phyloP scores from a whole-genome alignment of 306 rosid species.

The Vigna reflexopilosa region DNA sequence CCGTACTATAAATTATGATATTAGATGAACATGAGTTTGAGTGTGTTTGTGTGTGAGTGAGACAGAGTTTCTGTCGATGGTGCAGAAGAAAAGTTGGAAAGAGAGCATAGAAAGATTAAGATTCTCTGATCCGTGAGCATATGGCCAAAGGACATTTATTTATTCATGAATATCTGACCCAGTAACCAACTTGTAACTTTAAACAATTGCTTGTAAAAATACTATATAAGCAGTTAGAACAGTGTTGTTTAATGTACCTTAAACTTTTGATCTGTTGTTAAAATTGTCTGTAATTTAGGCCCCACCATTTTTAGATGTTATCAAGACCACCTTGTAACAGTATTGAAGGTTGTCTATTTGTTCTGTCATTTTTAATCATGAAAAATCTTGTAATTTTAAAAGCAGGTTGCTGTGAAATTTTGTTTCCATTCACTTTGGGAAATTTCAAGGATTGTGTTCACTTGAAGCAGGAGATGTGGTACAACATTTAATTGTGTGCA shows the following conservation, averaged over 20 bases:
- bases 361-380: neutral
- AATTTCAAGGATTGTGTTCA: neutral
- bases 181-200: slow-evolving; percentile 10
- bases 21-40: neutral
- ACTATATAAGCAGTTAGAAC: no score
- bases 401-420: neutral
- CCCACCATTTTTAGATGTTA: neutral
- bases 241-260: neutral
- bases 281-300: neutral
- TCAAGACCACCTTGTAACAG: neutral
- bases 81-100: slow-evolving; percentile 39
- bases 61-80: slow-evolving; percentile 16
- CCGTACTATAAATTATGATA: neutral
- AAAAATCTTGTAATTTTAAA: no score
- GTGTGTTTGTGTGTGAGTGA: neutral
- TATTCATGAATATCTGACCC: slow-evolving; percentile 32
- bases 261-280: neutral
- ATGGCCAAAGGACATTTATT: slow-evolving; percentile 6
- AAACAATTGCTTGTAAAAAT: neutral
- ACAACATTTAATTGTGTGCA: neutral
- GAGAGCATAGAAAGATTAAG: slow-evolving; percentile 55
- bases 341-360: neutral
- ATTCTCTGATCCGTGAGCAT: slow-evolving; percentile 59
- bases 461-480: neutral
- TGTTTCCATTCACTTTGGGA: neutral